A percentile compares a stretch with the other conserved stretches of the same genome.
phyloP scores from a whole-genome alignment of 352 stramenopile species.

The Phytopythium vexans region DNA sequence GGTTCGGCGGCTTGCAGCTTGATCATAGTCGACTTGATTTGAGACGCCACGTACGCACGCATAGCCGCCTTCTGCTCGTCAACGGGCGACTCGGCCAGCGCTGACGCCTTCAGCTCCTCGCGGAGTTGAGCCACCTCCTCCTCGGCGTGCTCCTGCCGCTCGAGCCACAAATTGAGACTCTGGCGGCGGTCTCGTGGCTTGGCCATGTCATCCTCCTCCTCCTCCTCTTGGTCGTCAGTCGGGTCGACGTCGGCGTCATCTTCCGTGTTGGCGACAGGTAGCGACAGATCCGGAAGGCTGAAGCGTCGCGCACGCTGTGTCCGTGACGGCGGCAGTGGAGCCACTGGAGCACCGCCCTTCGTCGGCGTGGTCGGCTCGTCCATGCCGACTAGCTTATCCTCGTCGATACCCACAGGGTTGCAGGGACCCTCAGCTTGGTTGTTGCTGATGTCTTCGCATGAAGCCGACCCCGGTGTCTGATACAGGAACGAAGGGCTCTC shows the following conservation, averaged over 20 bases:
- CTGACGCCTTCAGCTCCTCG: constrained; percentile 53
- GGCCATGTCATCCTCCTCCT: not conserved
- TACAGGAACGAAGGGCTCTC: constrained; percentile 8
- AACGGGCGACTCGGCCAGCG: constrained; percentile 18
- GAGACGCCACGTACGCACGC: constrained; percentile 56
- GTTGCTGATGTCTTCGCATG: constrained; percentile 8
- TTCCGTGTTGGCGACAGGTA: no score
- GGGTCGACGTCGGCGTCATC: no score
- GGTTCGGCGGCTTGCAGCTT: constrained; percentile 37
- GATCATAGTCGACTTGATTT: constrained; percentile 62
- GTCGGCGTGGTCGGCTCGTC: constrained; percentile 1
- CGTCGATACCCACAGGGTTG: not conserved
- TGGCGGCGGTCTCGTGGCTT: constrained; percentile 32
- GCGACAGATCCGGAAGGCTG: no score
- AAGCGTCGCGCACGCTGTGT: no score
- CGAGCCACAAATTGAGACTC: constrained; percentile 48
- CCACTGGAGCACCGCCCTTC: no score
- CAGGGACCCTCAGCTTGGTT: constrained; percentile 4
- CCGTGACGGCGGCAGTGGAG: no score
- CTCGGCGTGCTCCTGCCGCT: constrained; percentile 39
- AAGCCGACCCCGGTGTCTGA: constrained; percentile 4
- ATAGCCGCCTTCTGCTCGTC: constrained; percentile 70
- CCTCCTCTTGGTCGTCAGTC: not conserved
- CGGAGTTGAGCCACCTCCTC: constrained; percentile 40
- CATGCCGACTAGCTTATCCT: not conserved